These are phyloP conservation scores for Dryas drummondii DNA, from an alignment of 306 rosid species.

Conservation along the genomic window DNA sequence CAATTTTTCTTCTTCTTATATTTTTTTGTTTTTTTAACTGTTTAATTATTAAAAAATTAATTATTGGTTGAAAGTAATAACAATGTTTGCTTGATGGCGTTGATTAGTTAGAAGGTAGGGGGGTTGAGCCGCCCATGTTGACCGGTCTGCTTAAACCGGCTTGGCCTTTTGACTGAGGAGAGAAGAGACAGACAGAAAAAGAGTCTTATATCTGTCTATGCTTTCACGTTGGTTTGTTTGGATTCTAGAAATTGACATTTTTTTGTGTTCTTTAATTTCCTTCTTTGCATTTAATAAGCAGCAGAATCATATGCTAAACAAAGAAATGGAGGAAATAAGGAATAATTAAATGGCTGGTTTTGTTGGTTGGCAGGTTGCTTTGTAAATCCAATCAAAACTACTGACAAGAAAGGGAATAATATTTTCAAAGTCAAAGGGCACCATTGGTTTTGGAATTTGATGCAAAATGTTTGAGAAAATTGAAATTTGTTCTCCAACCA, in stretches of 20 bases:
- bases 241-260: slow-evolving; percentile 1
- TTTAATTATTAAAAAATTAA: background rate
- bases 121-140: slow-evolving; percentile 22
- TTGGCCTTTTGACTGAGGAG: background rate
- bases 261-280: too few relatives aligned
- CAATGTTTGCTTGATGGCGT: background rate
- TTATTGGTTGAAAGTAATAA: background rate
- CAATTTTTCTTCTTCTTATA: slow-evolving; percentile 7
- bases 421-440: background rate
- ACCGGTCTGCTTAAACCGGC: slow-evolving; percentile 13
- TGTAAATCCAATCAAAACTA: background rate
- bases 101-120: background rate
- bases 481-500: background rate
- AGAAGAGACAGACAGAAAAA: background rate
- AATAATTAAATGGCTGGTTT: background rate
- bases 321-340: background rate
- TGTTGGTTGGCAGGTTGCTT: background rate
- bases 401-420: slow-evolving; percentile 5
- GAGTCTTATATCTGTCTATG: background rate
- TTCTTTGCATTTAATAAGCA: background rate
- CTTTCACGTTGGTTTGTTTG: slow-evolving; percentile 14
- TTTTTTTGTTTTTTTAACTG: background rate
- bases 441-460: slow-evolving; percentile 6
- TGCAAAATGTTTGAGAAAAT: background rate
- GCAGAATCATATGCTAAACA: background rate